Evolutionary conservation across 2,329 filamentous ascomycete species (phyloP).

Genomic region (Blastomyces silverae): DNA sequence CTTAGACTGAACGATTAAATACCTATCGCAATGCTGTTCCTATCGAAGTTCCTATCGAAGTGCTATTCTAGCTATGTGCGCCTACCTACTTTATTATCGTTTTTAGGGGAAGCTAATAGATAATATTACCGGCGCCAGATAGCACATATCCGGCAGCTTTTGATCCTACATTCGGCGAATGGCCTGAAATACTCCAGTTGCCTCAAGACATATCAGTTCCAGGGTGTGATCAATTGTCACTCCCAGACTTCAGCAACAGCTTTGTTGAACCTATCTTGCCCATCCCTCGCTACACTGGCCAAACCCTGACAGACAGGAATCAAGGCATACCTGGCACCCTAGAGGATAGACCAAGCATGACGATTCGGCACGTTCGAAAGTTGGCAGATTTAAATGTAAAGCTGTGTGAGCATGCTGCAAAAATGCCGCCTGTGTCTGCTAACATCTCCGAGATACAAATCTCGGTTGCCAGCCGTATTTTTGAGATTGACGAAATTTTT

Average conservation of each 20-base stretch:
- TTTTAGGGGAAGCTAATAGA: neutral
- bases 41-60: no score
- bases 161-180: neutral
- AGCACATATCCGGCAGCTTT: neutral
- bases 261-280: neutral
- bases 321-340: neutral
- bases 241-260: neutral
- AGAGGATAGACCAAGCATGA: neutral
- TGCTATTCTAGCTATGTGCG: neutral
- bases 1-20: neutral
- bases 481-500: constrained; percentile 4
- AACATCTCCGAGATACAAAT: neutral
- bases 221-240: neutral
- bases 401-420: constrained; percentile 1
- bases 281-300: no score
- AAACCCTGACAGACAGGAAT: neutral
- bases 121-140: neutral
- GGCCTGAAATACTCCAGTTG: neutral
- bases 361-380: neutral
- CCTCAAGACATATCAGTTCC: neutral
- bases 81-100: neutral
- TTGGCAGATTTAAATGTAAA: constrained; percentile 7
- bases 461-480: neutral
- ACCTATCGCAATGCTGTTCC: neutral
- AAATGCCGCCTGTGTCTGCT: constrained; percentile 1